Evolutionary conservation across 331 rosid species (phyloP), one percentile per base, ranked within the genome.

Genomic region (Quercus phellos): DNA sequence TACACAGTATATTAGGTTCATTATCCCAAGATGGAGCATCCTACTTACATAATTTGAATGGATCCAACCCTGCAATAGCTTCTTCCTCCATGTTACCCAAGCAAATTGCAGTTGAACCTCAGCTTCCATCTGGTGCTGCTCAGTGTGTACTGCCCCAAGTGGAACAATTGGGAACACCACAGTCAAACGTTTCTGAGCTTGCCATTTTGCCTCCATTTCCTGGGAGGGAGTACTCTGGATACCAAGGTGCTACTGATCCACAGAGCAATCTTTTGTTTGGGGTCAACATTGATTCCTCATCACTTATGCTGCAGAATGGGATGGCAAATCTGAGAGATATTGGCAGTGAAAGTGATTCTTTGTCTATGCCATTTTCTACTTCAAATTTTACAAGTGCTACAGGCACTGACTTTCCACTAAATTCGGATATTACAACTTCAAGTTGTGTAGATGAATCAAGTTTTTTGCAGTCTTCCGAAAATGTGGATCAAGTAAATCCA

Each of bases 191-290:
- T 63, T 85, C 96, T 46, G 92, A 81, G 42, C 85, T 82, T 87
- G 67, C 88, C 55, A 56, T 90, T 77, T 79, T 94, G 85, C 98
- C 99, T 3, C 99, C 99, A 26, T 94, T 94, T 82, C 99, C 99
- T 17, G 98, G 99, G 35, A 89, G 96, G 85, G 99, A 92, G 79
- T 91, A 91, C 88, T 67, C 91, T 1, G 76, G 87, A 67, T 93
- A 94, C 81, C 97, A 89, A 79, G 97, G 96, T 51, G 82, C 84
- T 74, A 81, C 80, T 32, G 99, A 95, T 87, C 94, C 96, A 2
- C 97, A 92, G 42, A 88, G 86, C 76, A 89, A 87, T 87, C 93
- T 94, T 79, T 78, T 94, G 63, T 94, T 92, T 79, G 99, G 99
- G 32, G 93, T 92, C 63, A 94, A 90, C 78, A 92, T 94, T 70